These are phyloP conservation scores for Stereum hirsutum DNA, from an alignment of 1,284 basidiomycete genomes.

Conservation along the genomic window DNA sequence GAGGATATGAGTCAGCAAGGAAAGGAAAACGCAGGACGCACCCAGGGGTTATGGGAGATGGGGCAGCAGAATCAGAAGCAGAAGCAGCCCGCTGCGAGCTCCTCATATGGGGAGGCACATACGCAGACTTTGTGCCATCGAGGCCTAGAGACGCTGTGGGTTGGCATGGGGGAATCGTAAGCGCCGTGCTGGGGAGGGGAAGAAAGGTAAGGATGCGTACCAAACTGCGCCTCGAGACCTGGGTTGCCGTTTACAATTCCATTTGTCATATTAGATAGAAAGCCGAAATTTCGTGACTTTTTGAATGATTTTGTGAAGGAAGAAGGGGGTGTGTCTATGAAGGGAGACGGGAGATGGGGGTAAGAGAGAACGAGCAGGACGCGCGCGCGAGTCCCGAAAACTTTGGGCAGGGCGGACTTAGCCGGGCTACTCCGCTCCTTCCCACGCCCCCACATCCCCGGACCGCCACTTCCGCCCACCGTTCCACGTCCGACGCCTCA, in stretches of 20 bases:
- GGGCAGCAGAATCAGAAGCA: slow-evolving; percentile 35
- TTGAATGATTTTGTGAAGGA: slow-evolving; percentile 15
- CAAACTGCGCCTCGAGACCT: slow-evolving; percentile 77
- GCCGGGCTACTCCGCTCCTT: no score
- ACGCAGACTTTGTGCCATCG: slow-evolving; percentile 70
- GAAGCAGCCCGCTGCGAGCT: slow-evolving; percentile 73
- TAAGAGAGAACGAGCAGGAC: slow-evolving; percentile 1
- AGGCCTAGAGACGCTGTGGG: slow-evolving; percentile 58
- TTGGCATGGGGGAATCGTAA: slow-evolving; percentile 15
- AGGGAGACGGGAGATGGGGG: slow-evolving; percentile 21
- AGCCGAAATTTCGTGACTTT: slow-evolving; percentile 13
- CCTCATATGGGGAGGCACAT: slow-evolving; percentile 90
- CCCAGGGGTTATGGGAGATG: slow-evolving; percentile 34
- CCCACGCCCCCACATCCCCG: no score
- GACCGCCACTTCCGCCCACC: no score
- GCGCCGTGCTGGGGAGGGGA: slow-evolving; percentile 9
- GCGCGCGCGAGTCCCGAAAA: not conserved
- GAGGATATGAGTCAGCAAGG: slow-evolving; percentile 8
- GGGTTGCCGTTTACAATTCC: slow-evolving; percentile 73
- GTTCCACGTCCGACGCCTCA: no score
- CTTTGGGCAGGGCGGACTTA: no score
- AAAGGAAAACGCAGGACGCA: slow-evolving; percentile 5
- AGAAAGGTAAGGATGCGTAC: slow-evolving; percentile 35
- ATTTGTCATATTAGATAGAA: slow-evolving; percentile 71
- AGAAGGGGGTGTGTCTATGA: slow-evolving; percentile 18